Percentiles rank a stretch among this genome's conserved stretches.
Conservation (phyloP, 768 basidiomycete species). For the Mycena filopes region DNA sequence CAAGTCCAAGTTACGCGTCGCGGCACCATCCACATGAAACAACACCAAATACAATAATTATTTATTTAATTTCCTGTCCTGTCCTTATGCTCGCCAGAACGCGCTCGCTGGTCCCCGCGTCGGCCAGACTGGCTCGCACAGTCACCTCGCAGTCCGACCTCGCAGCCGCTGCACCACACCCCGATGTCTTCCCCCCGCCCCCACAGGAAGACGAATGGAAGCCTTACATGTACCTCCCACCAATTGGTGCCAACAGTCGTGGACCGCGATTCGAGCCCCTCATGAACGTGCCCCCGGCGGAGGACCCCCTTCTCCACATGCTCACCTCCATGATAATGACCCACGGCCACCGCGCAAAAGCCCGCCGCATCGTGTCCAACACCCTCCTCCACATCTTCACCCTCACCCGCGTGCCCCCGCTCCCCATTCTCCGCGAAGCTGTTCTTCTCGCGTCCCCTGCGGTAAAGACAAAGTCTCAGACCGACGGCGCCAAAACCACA, state of each 20-base stretch:
- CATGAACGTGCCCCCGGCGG: conserved; percentile 75
- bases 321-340: conserved; percentile 70
- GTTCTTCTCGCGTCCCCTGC: conserved; percentile 76
- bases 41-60: neutral
- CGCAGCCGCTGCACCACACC: conserved; percentile 28
- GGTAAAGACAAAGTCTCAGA: conserved; percentile 68
- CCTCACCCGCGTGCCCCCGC: conserved; percentile 79
- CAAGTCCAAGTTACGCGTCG: conserved; percentile 29
- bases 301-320: conserved; percentile 79
- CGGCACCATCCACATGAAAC: neutral
- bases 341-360: conserved; percentile 73
- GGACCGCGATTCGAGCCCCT: conserved; percentile 30
- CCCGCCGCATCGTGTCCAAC: conserved; percentile 63
- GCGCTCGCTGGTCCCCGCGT: neutral
- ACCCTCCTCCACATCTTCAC: conserved; percentile 79
- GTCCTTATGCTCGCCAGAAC: too few relatives aligned
- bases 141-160: conserved; percentile 6
- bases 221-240: conserved; percentile 21
- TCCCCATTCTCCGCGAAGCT: conserved; percentile 83
- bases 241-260: conserved; percentile 13
- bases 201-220: neutral
- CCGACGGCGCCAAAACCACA: conserved; percentile 72
- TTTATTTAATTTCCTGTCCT: too few relatives aligned
- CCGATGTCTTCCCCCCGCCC: conserved; percentile 3
- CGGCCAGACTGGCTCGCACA: neutral